phyloP scores from a whole-genome alignment of 2,329 filamentous ascomycete species.

The Penicillium sp. region DNA sequence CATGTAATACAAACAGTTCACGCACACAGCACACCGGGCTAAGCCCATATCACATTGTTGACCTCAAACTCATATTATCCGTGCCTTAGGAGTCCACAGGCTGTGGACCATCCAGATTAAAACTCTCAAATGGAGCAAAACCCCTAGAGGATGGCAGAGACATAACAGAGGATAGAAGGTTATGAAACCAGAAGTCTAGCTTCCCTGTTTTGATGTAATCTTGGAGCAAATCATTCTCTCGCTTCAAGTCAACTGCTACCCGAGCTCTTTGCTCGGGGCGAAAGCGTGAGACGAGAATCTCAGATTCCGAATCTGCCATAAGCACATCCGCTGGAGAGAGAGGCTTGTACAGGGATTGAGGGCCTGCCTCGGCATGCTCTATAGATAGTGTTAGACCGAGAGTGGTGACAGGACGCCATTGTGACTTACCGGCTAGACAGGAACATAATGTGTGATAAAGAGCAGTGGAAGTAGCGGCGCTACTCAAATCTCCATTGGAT shows the following conservation, averaged over 20 bases:
- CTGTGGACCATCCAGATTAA: neutral
- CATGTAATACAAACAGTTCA: conserved; percentile 4
- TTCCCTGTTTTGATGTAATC: conserved; percentile 67
- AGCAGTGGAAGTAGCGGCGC: conserved; percentile 64
- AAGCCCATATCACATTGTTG: neutral
- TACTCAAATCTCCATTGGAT: conserved; percentile 67
- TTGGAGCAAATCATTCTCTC: conserved; percentile 68
- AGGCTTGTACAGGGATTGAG: conserved; percentile 24
- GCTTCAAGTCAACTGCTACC: conserved; percentile 69
- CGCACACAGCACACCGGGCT: neutral
- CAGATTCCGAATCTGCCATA: conserved; percentile 40
- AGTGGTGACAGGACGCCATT: conserved; percentile 1
- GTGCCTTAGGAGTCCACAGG: neutral
- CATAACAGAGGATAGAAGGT: conserved; percentile 26
- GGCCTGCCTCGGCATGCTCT: neutral
- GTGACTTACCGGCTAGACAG: conserved; percentile 55
- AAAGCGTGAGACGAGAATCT: conserved; percentile 54
- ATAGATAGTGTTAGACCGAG: conserved; percentile 8
- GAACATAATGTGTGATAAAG: conserved; percentile 67
- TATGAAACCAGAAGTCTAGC: conserved; percentile 67
- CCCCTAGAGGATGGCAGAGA: conserved; percentile 5
- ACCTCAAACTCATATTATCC: conserved; percentile 5
- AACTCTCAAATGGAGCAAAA: neutral
- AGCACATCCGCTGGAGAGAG: conserved; percentile 30
- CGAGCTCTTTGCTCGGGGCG: conserved; percentile 66